Conservation (phyloP, 257 asterid genomes). For the Solanum arcanum region DNA sequence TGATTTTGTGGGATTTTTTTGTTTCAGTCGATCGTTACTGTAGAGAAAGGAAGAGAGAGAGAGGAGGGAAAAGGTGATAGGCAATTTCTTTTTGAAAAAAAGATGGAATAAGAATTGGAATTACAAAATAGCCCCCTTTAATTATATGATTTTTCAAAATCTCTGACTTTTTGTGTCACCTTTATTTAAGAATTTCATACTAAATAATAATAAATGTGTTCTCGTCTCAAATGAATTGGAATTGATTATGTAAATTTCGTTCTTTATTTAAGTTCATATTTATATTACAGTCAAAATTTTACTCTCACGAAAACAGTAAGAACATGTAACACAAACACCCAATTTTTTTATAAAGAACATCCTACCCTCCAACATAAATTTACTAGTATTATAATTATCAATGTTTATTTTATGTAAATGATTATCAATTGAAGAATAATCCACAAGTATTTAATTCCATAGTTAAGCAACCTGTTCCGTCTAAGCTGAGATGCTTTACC, state of each 20-base stretch:
- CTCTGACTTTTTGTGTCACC: neutral
- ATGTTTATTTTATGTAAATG: neutral
- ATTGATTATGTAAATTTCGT: neutral
- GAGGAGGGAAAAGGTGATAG: slow-evolving; percentile 4
- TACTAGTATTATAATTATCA: neutral
- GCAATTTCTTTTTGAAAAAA: slow-evolving; percentile 7
- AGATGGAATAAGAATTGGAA: neutral
- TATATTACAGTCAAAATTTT: too few relatives aligned
- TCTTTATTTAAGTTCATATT: neutral
- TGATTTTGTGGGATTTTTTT: neutral
- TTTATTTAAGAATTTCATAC: neutral
- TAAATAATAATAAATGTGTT: neutral
- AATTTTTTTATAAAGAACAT: too few relatives aligned
- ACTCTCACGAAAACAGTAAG: neutral
- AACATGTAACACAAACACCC: neutral
- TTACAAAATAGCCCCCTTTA: neutral
- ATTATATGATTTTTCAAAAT: neutral
- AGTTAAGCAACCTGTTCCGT: neutral
- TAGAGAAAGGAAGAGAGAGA: neutral
- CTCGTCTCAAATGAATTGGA: neutral
- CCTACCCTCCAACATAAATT: neutral
- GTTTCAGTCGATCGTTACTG: slow-evolving; percentile 5
- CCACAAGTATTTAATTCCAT: neutral
- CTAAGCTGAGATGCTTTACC: neutral
- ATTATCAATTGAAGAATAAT: neutral